Conservation (phyloP, 495 filamentous ascomycete species). For the Chaetomium tenue region DNA sequence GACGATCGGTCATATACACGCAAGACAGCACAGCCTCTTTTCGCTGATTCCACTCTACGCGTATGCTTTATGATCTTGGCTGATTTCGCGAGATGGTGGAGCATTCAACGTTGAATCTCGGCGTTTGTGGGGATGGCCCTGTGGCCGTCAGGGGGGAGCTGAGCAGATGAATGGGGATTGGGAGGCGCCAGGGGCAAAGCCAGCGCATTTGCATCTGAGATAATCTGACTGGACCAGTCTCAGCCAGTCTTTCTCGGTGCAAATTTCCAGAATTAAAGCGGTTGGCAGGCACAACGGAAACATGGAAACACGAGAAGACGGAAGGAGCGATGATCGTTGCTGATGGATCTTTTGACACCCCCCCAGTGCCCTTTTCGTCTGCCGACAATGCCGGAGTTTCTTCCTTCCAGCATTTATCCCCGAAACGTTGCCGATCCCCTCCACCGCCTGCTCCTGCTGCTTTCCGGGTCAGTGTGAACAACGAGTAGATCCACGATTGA, state of each 20-base stretch:
- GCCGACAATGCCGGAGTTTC: not conserved
- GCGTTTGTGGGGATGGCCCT: conserved; percentile 3
- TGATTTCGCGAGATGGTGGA: conserved; percentile 1
- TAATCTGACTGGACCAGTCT: not conserved
- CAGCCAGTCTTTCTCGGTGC: not conserved
- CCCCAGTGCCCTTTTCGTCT: too few relatives aligned
- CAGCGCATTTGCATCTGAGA: not conserved
- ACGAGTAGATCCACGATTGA: not conserved
- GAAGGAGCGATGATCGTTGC: conserved; percentile 8
- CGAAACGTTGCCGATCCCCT: conserved; percentile 2
- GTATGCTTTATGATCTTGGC: too few relatives aligned
- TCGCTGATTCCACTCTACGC: not conserved
- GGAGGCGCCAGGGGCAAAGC: not conserved
- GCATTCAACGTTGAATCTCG: not conserved
- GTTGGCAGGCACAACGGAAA: conserved; percentile 8
- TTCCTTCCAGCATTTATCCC: not conserved
- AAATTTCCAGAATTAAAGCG: not conserved
- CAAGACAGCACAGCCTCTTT: not conserved
- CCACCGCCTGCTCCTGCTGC: not conserved
- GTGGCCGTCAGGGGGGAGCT: not conserved
- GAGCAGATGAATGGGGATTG: not conserved
- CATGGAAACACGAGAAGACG: conserved; percentile 1
- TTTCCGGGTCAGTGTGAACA: too few relatives aligned
- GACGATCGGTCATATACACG: conserved; percentile 15
- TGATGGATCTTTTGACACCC: not conserved